These are phyloP conservation scores for Lippia alba DNA, from an alignment of 305 asterid species.

Conservation along the genomic window DNA sequence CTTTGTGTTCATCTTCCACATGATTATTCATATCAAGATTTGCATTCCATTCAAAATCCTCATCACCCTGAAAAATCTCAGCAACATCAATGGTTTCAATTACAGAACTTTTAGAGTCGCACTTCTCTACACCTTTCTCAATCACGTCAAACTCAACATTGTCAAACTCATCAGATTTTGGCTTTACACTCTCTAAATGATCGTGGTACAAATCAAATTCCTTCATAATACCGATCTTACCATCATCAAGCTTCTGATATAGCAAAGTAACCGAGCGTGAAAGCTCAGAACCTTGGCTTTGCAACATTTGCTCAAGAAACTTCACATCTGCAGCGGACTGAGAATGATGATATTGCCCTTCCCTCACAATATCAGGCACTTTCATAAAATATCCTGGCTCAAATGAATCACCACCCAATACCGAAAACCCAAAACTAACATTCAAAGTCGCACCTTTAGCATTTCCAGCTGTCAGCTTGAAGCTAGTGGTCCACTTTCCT, in stretches of 20 bases:
- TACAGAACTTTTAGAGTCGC: constrained; percentile 43
- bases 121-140: constrained; percentile 43
- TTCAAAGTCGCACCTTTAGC: constrained; percentile 77
- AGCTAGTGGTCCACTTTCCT: constrained; percentile 86
- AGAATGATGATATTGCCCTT: constrained; percentile 45
- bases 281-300: constrained; percentile 46
- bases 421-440: constrained; percentile 79
- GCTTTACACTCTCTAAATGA: constrained; percentile 32
- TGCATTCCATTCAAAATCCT: constrained; percentile 37
- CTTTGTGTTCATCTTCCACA: constrained; percentile 35
- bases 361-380: constrained; percentile 50
- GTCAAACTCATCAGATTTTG: constrained; percentile 39
- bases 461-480: constrained; percentile 70
- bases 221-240: constrained; percentile 34
- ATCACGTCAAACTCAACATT: constrained; percentile 32
- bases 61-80: constrained; percentile 59
- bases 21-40: constrained; percentile 39
- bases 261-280: constrained; percentile 52
- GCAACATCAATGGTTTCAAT: constrained; percentile 66
- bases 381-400: constrained; percentile 54
- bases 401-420: constrained; percentile 50
- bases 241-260: constrained; percentile 64
- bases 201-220: constrained; percentile 42
- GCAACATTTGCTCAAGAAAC: constrained; percentile 19
- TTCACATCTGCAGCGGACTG: constrained; percentile 38